Evolutionary conservation across 768 basidiomycete species (phyloP).

Genomic region (Pleurotus cornucopiae): DNA sequence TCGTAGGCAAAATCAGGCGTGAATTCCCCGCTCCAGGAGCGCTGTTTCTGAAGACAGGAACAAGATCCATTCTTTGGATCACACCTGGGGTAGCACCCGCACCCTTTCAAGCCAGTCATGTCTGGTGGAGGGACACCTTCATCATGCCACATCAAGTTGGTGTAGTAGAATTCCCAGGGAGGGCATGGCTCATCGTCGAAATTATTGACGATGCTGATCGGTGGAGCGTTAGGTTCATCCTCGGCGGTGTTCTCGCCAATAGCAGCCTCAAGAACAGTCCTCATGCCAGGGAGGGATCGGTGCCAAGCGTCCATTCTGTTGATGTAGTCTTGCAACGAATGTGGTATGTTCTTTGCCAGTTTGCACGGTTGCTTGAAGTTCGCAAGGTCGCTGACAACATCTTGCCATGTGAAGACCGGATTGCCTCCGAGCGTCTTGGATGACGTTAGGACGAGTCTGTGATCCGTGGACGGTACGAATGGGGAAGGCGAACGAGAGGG

Average conservation of each 20-base stretch:
- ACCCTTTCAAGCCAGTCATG: constrained; percentile 52
- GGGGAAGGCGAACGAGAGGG: neutral
- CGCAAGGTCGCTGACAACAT: constrained; percentile 27
- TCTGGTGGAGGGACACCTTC: constrained; percentile 68
- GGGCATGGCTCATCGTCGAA: constrained; percentile 70
- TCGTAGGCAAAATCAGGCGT: constrained; percentile 66
- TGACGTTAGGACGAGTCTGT: constrained; percentile 1
- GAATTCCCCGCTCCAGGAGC: constrained; percentile 29
- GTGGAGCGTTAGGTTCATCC: constrained; percentile 68
- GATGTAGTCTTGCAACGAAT: constrained; percentile 61
- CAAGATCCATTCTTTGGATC: constrained; percentile 73
- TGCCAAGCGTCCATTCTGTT: constrained; percentile 43
- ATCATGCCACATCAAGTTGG: constrained; percentile 76
- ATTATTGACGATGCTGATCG: constrained; percentile 62
- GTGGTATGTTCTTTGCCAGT: constrained; percentile 51
- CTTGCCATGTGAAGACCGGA: constrained; percentile 32
- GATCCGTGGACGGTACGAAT: constrained; percentile 8
- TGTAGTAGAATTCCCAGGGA: constrained; percentile 84
- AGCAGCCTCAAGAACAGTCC: constrained; percentile 55
- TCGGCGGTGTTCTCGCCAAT: constrained; percentile 61
- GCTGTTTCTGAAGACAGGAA: constrained; percentile 61
- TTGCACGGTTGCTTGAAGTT: constrained; percentile 29
- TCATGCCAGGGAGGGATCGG: constrained; percentile 38
- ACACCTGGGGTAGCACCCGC: constrained; percentile 73
- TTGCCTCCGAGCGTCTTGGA: constrained; percentile 25